phyloP scores from a whole-genome alignment of 495 filamentous ascomycete species.

The Tuber borchii region DNA sequence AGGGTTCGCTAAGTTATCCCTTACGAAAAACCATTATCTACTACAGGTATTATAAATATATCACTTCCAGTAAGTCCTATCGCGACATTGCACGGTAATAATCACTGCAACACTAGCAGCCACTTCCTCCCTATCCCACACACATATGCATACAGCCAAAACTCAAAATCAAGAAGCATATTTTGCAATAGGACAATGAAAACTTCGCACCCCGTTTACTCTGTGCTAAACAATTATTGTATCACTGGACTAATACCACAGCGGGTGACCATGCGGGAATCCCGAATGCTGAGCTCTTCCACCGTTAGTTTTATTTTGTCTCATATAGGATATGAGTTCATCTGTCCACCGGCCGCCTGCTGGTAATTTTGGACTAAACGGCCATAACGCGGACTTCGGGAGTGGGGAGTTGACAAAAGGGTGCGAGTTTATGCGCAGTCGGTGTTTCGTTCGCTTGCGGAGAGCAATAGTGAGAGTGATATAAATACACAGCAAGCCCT shows the following conservation, averaged over 20 bases:
- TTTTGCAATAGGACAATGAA: background rate
- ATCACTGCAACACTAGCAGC: background rate
- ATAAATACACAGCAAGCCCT: background rate
- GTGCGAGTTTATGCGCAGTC: too few relatives aligned
- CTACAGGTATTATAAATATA: background rate
- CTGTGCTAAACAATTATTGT: background rate
- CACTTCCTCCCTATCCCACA: too few relatives aligned
- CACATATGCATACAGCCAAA: background rate
- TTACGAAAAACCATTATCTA: background rate
- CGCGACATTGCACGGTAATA: background rate
- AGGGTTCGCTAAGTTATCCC: too few relatives aligned
- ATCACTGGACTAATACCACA: too few relatives aligned
- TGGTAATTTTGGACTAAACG: too few relatives aligned
- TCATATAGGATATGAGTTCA: background rate
- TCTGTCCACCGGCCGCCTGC: background rate
- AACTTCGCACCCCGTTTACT: background rate
- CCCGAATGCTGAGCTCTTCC: background rate
- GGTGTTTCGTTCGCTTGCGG: background rate
- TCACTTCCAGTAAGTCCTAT: background rate
- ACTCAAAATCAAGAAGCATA: background rate
- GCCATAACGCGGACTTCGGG: background rate
- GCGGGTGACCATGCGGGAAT: background rate
- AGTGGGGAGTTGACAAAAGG: background rate
- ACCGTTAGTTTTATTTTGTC: background rate
- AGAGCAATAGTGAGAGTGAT: too few relatives aligned